phyloP scores from a whole-genome alignment of 2,329 filamentous ascomycete genomes.

The Colletotrichum godetiae region DNA sequence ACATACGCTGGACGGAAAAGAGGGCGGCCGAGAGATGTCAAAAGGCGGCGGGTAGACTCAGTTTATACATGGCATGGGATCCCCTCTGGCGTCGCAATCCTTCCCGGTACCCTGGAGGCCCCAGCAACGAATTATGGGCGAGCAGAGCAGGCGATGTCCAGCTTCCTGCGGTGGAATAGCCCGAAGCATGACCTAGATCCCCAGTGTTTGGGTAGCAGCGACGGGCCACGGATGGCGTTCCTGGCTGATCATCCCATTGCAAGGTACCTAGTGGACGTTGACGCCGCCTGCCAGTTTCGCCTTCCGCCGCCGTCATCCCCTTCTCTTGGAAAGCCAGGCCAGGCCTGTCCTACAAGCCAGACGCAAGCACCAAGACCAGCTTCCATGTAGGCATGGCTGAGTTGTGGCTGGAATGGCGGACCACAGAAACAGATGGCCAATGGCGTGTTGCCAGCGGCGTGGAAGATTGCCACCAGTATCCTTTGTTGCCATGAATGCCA shows the following conservation, averaged over 20 bases:
- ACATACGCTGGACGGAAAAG: neutral
- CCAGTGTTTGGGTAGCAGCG: neutral
- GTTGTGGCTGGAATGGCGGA: neutral
- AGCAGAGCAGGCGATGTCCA: neutral
- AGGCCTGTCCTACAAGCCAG: neutral
- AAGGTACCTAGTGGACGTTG: neutral
- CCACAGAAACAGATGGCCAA: neutral
- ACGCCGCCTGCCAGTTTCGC: neutral
- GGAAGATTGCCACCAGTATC: slow-evolving; percentile 12
- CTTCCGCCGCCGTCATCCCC: neutral
- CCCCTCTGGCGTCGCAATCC: neutral
- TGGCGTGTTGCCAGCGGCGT: neutral
- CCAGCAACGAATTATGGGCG: neutral
- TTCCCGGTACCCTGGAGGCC: neutral
- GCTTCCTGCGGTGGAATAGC: neutral
- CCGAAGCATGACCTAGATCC: neutral
- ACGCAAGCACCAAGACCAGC: neutral
- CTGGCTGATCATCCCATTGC: neutral
- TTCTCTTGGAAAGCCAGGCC: neutral
- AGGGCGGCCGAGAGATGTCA: neutral
- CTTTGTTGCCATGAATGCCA: neutral
- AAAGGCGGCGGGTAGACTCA: neutral
- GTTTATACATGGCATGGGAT: slow-evolving; percentile 18
- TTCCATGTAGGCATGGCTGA: slow-evolving; percentile 3
- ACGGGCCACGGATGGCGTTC: neutral